Base-by-base conservation (phyloP, 1,139 yeast species). In the Zygosaccharomyces pseudobailii region DNA sequence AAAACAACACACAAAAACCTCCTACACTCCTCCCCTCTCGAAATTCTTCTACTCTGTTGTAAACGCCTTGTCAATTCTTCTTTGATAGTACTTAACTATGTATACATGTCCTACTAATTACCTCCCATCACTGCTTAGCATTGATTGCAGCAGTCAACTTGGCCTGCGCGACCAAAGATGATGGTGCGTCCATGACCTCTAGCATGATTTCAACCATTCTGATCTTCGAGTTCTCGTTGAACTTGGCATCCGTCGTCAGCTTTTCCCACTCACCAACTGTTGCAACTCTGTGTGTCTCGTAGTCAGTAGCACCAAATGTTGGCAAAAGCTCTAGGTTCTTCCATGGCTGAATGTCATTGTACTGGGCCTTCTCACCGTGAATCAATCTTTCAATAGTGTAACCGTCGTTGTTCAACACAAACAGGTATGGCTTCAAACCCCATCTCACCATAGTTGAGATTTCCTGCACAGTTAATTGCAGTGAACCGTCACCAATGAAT, bases 401-500 rank as follows among this genome's bases (percentile, higher is more conserved):
- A 63, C 96, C 95, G 57, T 80, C 84, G 68, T 87, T 87, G 75
- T 87, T 87, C 65, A 87, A 76, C 40, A 87, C 82, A 66, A 87
- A 87, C 62, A 87, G 69, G 72, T 87, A 87, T 55, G 95, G 92
- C 55, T 81, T 83, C 62, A 84, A 76, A 46, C 80, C 78, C 86
- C 88, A 84, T 71, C 87, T 80, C 66, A 84, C 74, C 82, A 85
- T 81, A 57, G 94, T 84, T 55, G 90, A 83, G 64, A 87, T 84
- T 65, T 87, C 94, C 70, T 87, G 94, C 27, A 84, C 92, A 3
- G 95, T 86, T 68, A 87, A 76, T 71, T 87, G 95, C 64, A 87
- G 75, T 24, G 95, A 87, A 65, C 95, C 95, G 67, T 87, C 96
- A 69, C 96, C 95, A 49, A 86, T 85, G 68, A 87, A 87, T 58